Percentiles rank a stretch among this genome's conserved stretches.
These are phyloP conservation scores for Terana coerulea DNA, from an alignment of 768 basidiomycete species.

Conservation along the genomic window DNA sequence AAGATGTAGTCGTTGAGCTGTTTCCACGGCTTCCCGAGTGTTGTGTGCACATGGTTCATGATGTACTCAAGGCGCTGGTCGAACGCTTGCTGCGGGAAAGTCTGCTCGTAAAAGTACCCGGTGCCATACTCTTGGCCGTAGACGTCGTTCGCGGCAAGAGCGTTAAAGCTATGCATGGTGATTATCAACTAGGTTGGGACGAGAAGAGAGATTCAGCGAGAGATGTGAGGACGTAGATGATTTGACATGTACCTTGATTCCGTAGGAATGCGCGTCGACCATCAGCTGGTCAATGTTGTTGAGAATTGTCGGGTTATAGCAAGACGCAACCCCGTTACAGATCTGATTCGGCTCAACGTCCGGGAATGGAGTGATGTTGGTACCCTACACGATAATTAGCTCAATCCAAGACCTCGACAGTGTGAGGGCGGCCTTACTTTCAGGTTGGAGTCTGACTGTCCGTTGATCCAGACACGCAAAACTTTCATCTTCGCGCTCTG, in stretches of 20 bases:
- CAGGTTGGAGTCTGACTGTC: constrained; percentile 14
- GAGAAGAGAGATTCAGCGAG: too few species aligned
- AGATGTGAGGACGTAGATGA: too few species aligned
- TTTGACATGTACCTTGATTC: constrained; percentile 29
- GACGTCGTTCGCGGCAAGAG: constrained; percentile 30
- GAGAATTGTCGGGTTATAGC: constrained; percentile 34
- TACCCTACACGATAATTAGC: constrained; percentile 14
- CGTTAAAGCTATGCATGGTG: constrained; percentile 29
- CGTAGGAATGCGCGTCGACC: constrained; percentile 32
- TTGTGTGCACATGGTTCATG: constrained; percentile 34
- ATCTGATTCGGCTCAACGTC: constrained; percentile 32
- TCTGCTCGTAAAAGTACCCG: constrained; percentile 32
- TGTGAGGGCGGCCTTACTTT: constrained; percentile 14
- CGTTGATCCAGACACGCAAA: constrained; percentile 24
- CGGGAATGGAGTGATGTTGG: constrained; percentile 24
- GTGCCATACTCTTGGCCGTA: constrained; percentile 31
- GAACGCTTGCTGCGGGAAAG: constrained; percentile 25
- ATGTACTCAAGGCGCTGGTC: constrained; percentile 36
- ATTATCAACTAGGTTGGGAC: constrained; percentile 17
- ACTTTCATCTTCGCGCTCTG: constrained; percentile 23
- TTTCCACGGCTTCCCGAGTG: constrained; percentile 35
- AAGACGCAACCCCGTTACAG: constrained; percentile 23
- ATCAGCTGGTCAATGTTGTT: constrained; percentile 36
- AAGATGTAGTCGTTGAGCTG: constrained; percentile 35
- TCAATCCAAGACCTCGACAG: background rate